Evolutionary conservation across 495 filamentous ascomycete species (phyloP), one percentile per base, ranked within the genome.

Genomic region (Rhizodiscina lignyota): DNA sequence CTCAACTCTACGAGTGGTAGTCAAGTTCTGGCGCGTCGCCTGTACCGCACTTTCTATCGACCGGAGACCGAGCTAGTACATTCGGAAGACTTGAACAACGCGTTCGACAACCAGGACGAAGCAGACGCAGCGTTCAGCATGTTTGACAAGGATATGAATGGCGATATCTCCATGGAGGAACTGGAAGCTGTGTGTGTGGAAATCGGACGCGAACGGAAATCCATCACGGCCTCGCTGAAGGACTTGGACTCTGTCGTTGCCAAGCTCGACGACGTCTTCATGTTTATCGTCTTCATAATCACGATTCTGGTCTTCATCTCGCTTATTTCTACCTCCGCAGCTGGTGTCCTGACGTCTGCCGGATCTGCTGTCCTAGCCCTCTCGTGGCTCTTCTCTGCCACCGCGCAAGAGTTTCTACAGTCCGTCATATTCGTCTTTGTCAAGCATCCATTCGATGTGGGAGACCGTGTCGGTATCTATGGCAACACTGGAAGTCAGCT

Each of bases 361-460:
- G 84, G 86, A n/a, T 84, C 82, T 4, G 67, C 74, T 11, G 67
- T 94, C 17, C 66, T 94, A 4, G 89, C 83, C 5, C 64, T 94
- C 5, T 85, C 83, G 1, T 96, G 89, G 87, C 61, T 94, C 18
- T 80, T 96, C 48, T 78, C 82, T 23, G 78, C 79, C 2, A 96
- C 89, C 0, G 87, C 87, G 0, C 85, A 94, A 50, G 89, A 94
- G 46, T 93, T 94, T 43, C 66, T 94, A 1, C 71, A 91, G 49
- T 91, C 83, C 2, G 67, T 87, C 43, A 78, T 94, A 42, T 96
- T 96, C 48, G 86, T 96, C 40, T 93, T 96, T 46, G 80, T 96
- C 50, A 96, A 96, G 62, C 87, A 96, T 53, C 87, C 87, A 3
- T 96, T 94, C 45, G 89, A 96, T 53, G 89, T 94, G 11, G 87